Evolutionary conservation across 2,329 filamentous ascomycete species (phyloP), one percentile per base, ranked within the genome.

Genomic region (Myriosclerotinia scirpicola): DNA sequence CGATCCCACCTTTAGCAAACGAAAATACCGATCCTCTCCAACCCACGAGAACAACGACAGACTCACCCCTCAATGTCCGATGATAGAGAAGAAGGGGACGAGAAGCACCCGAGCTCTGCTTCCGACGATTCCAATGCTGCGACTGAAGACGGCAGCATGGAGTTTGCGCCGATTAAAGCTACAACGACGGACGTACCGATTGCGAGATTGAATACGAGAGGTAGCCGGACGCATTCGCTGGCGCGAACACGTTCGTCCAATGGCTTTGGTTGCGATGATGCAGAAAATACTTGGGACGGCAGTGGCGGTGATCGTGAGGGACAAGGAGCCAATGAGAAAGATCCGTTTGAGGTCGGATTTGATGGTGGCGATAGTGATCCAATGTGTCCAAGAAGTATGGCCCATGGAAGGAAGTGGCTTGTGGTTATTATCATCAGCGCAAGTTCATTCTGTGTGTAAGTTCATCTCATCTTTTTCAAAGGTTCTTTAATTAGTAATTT

Each of bases 361-460:
- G 90, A 94, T 50, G 86, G 85, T 17, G 83, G 83, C 6, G 88
- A 92, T 67, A 79, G 81, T 58, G 93, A 97, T 75, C 88, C 90
- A 0, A 76, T 86, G 77, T 90, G 89, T 72, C 93, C 93, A 0
- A 86, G 89, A 67, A 92, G 85, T 76, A 87, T 92, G 80, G 79
- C 78, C 20, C 82, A 77, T 22, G 75, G 78, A n/a, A 84, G 86
- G 69, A 93, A 93, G 75, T 97, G 94, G 94, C 66, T 87, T 40
- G 89, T 97, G 69, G 87, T 93, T 1, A 71, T 87, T 46, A 89
- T 97, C 67, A 83, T 93, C n/a, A 87, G 88, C 12, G 76, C 84
- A 65, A 90, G 89, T 9, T 91, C 91, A 56, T 82, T 95, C 67
- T 94, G 91, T 77, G 93, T 97, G 90, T 93, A 84, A 83, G 90